phyloP scores from a whole-genome alignment of 768 basidiomycete species.

The Roridomyces roridus region DNA sequence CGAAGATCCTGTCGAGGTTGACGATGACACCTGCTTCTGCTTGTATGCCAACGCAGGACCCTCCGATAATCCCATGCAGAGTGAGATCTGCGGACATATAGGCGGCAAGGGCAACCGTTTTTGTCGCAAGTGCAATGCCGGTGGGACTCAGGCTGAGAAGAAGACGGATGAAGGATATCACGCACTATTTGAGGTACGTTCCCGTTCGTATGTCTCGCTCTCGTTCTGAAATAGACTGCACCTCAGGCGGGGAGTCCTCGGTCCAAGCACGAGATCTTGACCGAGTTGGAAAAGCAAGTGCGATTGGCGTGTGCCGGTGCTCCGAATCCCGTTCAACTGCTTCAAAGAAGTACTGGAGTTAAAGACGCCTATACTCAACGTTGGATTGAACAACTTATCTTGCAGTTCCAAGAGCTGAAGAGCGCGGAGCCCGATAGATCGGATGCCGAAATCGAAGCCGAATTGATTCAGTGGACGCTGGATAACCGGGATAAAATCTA shows the following conservation, averaged over 20 bases:
- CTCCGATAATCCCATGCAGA: conserved; percentile 48
- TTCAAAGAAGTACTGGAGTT: conserved; percentile 39
- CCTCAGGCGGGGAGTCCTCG: conserved; percentile 34
- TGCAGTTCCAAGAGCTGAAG: conserved; percentile 24
- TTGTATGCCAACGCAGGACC: conserved; percentile 28
- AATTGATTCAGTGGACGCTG: conserved; percentile 36
- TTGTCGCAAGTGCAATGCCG: conserved; percentile 1
- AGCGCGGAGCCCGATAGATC: conserved; percentile 6
- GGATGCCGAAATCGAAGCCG: conserved; percentile 32
- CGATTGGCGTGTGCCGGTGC: conserved; percentile 37
- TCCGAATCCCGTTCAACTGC: conserved; percentile 29
- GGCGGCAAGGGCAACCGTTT: background rate
- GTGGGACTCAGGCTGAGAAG: background rate
- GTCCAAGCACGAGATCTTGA: conserved; percentile 26
- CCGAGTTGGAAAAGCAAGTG: conserved; percentile 37
- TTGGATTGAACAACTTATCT: conserved; percentile 43
- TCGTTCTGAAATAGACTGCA: background rate
- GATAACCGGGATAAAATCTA: conserved; percentile 29
- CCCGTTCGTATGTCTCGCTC: background rate
- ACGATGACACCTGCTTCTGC: background rate
- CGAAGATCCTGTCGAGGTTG: background rate
- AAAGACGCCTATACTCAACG: conserved; percentile 45
- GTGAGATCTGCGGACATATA: conserved; percentile 19
- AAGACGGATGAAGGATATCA: background rate
- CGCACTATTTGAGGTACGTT: background rate